Percentiles rank a stretch among this genome's conserved stretches.
phyloP scores from a whole-genome alignment of 192 early-diverging fungal genomes.

The Podila epicladia region DNA sequence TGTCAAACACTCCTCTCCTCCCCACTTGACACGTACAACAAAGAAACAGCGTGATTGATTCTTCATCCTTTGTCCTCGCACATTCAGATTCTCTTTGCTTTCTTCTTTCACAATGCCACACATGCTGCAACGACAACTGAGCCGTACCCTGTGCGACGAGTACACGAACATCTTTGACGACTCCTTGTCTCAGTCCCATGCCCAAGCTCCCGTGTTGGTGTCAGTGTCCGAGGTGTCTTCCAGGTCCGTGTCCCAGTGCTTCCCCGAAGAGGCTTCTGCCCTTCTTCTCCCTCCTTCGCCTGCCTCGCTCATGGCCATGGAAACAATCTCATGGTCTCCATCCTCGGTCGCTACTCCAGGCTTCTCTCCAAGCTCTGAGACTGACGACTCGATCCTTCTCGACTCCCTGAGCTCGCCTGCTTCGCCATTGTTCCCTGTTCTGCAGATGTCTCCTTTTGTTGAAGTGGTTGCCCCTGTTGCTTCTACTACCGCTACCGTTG shows the following conservation, averaged over 20 bases:
- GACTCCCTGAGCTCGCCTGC: slow-evolving; percentile 24
- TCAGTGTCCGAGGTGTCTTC: not conserved
- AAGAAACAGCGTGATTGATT: not conserved
- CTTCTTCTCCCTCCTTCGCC: not conserved
- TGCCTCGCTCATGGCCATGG: not conserved
- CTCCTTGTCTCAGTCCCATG: not conserved
- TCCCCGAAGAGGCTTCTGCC: not conserved
- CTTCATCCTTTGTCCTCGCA: not conserved
- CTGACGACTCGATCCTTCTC: slow-evolving; percentile 15
- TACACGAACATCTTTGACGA: slow-evolving; percentile 35
- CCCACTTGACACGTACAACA: too few species aligned
- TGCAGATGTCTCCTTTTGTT: not conserved
- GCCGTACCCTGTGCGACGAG: slow-evolving; percentile 28
- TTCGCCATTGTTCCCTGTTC: slow-evolving; percentile 23
- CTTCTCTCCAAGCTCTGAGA: slow-evolving; percentile 17
- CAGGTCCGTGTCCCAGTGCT: not conserved
- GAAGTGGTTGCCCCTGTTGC: not conserved
- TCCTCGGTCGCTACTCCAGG: slow-evolving; percentile 6
- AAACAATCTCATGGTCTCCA: slow-evolving; percentile 3
- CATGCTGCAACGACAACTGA: slow-evolving; percentile 18
- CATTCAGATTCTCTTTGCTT: too few species aligned
- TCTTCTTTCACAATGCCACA: too few species aligned
- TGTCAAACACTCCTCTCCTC: not conserved
- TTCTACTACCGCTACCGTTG: not conserved
- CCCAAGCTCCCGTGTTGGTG: not conserved